Percentiles rank a stretch among this genome's conserved stretches.
These are phyloP conservation scores for Colletotrichum sp. DNA, from an alignment of 2,329 filamentous ascomycete genomes.

Conservation along the genomic window DNA sequence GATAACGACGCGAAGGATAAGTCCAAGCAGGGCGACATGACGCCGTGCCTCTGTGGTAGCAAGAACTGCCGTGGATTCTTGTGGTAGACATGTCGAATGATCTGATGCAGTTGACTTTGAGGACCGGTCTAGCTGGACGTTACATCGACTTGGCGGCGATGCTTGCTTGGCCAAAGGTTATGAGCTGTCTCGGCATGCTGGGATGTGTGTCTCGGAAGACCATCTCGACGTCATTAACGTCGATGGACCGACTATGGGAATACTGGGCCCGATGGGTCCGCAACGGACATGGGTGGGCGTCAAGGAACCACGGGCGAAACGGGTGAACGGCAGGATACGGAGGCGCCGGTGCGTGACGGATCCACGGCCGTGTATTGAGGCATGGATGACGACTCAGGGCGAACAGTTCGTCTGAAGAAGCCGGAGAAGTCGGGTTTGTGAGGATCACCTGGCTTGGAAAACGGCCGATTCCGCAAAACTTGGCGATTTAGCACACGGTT, in stretches of 20 bases:
- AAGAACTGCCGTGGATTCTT: constrained; percentile 71
- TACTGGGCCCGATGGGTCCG: background rate
- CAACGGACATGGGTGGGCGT: background rate
- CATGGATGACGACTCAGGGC: background rate
- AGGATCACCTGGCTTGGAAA: background rate
- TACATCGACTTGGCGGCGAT: background rate
- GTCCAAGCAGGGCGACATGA: constrained; percentile 57
- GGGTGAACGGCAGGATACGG: background rate
- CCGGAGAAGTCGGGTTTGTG: background rate
- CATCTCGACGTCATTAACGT: background rate
- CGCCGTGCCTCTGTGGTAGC: constrained; percentile 66
- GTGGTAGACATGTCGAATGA: constrained; percentile 52
- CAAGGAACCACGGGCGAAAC: background rate
- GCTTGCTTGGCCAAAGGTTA: background rate
- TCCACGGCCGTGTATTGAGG: background rate
- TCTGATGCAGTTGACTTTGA: background rate
- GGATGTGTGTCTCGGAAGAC: background rate
- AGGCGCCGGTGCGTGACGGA: background rate
- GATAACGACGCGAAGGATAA: constrained; percentile 55
- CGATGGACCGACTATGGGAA: background rate
- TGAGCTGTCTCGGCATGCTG: background rate
- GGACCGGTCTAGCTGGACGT: background rate
- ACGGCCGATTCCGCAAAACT: background rate
- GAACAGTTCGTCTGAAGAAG: constrained; percentile 9
- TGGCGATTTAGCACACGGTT: background rate